Percentiles rank a stretch among this genome's conserved stretches.
Evolutionary conservation across 345 rosid species (phyloP).

Genomic region (Camelina hispida): DNA sequence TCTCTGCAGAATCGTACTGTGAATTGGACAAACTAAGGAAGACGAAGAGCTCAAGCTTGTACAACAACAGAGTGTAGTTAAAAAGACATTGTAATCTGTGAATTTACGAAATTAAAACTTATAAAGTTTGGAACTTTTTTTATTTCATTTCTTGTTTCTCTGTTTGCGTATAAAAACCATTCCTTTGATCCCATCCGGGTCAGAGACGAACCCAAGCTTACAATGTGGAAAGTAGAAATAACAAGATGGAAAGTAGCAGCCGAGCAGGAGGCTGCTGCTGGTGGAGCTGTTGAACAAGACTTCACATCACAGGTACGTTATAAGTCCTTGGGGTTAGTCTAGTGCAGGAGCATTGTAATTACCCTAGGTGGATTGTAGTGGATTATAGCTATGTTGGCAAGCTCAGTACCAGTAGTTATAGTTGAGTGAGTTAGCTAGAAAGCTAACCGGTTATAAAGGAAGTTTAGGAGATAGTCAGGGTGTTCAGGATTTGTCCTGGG

Average conservation of each 20-base stretch:
- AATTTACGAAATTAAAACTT: conserved; percentile 2
- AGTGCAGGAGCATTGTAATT: conserved; percentile 24
- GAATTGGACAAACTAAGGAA: not conserved
- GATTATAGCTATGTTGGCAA: not conserved
- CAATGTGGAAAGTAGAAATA: conserved; percentile 99
- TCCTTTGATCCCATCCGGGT: conserved; percentile 91
- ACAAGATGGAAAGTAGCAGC: conserved; percentile 98
- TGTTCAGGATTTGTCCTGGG: conserved; percentile 4
- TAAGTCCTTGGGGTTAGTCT: not conserved
- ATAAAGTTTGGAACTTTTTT: not conserved
- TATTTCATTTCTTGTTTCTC: conserved; percentile 47
- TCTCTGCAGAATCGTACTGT: conserved; percentile 8
- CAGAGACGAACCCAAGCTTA: conserved; percentile 84
- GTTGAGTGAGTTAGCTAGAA: conserved; percentile 10
- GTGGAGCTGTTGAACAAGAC: conserved; percentile 90
- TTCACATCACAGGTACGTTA: conserved; percentile 65
- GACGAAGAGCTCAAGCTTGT: conserved; percentile 19
- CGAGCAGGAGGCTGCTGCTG: conserved; percentile 99
- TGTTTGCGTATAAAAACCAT: conserved; percentile 82
- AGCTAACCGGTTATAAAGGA: not conserved
- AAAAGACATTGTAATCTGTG: conserved; percentile 28
- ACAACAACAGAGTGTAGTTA: conserved; percentile 4
- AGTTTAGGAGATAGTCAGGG: not conserved
- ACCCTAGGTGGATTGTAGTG: conserved; percentile 12
- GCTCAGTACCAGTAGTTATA: not conserved